These are phyloP conservation scores for Myriosclerotinia curreyana DNA, from an alignment of 2,329 filamentous ascomycete genomes.

Conservation along the genomic window DNA sequence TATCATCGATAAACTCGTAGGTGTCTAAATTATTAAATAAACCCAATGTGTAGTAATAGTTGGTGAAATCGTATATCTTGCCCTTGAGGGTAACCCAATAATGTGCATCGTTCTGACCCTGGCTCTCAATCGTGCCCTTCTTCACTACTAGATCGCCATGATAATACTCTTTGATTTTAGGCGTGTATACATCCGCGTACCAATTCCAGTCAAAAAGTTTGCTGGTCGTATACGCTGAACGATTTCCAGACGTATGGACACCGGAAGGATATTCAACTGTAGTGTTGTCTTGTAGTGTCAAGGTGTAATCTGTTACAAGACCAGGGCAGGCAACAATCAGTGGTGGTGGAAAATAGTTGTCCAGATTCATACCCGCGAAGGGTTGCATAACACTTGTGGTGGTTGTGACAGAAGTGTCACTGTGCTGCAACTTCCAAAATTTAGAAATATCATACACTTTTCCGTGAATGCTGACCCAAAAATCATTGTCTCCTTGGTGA, in stretches of 20 bases:
- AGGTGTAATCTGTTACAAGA: constrained; percentile 59
- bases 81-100: constrained; percentile 78
- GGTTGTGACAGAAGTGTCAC: constrained; percentile 64
- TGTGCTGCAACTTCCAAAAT: constrained; percentile 84
- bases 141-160: constrained; percentile 82
- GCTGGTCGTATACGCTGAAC: constrained; percentile 54
- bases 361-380: constrained; percentile 74
- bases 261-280: constrained; percentile 54
- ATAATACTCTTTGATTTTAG: constrained; percentile 79
- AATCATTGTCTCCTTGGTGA: constrained; percentile 73
- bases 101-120: constrained; percentile 66
- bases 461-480: constrained; percentile 82
- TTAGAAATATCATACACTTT: constrained; percentile 88
- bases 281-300: constrained; percentile 61
- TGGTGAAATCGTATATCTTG: constrained; percentile 81
- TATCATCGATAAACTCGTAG: constrained; percentile 71
- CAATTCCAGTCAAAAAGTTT: constrained; percentile 63
- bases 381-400: constrained; percentile 65
- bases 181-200: constrained; percentile 74
- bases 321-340: constrained; percentile 71
- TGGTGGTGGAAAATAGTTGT: constrained; percentile 81
- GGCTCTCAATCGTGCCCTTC: constrained; percentile 52
- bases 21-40: constrained; percentile 47
- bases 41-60: constrained; percentile 80
- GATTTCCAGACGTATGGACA: constrained; percentile 67